These are phyloP conservation scores for Symbiodinium natans DNA, from an alignment of 73 alveolate genomes.

Conservation along the genomic window DNA sequence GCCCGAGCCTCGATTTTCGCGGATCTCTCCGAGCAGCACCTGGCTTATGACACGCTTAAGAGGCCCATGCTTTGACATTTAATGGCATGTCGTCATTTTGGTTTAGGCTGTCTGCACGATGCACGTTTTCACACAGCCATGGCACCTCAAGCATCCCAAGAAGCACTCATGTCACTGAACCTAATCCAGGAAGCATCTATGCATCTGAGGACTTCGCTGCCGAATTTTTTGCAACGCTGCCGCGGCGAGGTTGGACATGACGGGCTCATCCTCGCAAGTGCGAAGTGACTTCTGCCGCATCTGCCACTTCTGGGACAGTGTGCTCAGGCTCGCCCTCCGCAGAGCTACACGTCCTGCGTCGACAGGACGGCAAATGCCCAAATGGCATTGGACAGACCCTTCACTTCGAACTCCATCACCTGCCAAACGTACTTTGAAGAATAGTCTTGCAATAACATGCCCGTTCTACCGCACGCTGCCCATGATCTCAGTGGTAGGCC, in stretches of 20 bases:
- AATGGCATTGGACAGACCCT: background rate
- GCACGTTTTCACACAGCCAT: background rate
- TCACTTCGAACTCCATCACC: background rate
- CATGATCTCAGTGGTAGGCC: background rate
- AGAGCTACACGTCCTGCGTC: background rate
- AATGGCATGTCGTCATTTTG: no score
- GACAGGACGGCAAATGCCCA: background rate
- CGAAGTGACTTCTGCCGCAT: background rate
- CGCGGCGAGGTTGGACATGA: background rate
- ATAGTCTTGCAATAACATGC: no score
- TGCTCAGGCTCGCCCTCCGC: background rate
- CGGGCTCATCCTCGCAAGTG: background rate
- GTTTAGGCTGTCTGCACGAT: no score
- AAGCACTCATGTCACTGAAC: no score
- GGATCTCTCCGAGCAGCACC: background rate
- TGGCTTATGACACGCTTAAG: background rate
- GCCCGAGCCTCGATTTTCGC: background rate
- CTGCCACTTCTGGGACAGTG: no score
- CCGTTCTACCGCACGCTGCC: no score
- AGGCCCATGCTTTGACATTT: no score
- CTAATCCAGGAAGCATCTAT: no score
- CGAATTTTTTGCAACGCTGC: background rate
- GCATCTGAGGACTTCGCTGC: background rate
- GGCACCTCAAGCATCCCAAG: no score
- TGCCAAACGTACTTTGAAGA: no score